phyloP scores from a whole-genome alignment of 257 asterid species.

The Solanum chiquidenum region DNA sequence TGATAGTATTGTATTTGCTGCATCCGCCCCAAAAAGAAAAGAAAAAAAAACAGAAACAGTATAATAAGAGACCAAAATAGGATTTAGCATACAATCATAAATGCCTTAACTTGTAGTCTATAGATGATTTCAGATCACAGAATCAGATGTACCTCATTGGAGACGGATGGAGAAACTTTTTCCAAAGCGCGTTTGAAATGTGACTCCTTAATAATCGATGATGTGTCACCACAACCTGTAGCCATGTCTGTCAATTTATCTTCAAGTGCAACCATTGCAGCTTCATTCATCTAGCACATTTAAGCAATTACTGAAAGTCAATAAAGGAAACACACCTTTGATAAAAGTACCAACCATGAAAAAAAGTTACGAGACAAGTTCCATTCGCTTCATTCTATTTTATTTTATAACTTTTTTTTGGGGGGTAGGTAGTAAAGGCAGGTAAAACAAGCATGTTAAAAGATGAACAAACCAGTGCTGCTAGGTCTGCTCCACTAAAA shows the following conservation, averaged over 20 bases:
- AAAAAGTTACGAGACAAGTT: background rate
- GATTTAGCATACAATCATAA: background rate
- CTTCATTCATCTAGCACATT: constrained; percentile 45
- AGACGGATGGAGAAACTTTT: constrained; percentile 59
- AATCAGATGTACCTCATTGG: constrained; percentile 28
- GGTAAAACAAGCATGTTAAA: background rate
- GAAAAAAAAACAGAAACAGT: background rate
- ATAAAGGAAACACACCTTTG: background rate
- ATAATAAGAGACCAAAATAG: background rate
- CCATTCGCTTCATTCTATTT: background rate
- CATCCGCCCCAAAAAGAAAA: constrained; percentile 4
- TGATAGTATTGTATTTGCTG: constrained; percentile 61
- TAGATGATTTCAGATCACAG: background rate
- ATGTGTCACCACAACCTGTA: constrained; percentile 6
- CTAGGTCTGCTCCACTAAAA: constrained; percentile 82
- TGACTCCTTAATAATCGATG: constrained; percentile 34
- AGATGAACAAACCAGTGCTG: constrained; percentile 42
- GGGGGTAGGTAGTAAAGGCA: background rate
- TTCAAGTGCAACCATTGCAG: constrained; percentile 47
- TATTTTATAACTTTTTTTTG: no score
- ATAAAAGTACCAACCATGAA: background rate
- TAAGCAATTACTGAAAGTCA: background rate
- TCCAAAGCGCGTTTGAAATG: constrained; percentile 56
- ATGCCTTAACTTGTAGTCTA: background rate
- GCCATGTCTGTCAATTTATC: constrained; percentile 25